These are phyloP conservation scores for Verticillium nonalfalfae DNA, from an alignment of 2,329 filamentous ascomycete genomes.

Conservation along the genomic window DNA sequence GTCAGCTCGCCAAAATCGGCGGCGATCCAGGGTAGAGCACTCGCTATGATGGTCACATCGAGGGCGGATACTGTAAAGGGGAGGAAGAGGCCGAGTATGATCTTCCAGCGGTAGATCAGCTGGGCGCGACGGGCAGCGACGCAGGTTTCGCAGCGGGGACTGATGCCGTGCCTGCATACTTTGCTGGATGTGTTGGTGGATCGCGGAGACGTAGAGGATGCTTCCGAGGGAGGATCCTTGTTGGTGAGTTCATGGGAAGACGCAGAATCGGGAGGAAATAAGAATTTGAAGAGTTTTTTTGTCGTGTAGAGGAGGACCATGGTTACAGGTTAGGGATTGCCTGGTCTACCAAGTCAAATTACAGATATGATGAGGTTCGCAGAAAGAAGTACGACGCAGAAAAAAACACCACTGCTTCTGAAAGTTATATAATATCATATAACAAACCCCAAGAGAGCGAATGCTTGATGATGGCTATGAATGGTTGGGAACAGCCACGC, in stretches of 20 bases:
- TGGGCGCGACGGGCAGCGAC: conserved; percentile 24
- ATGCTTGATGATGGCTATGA: not conserved
- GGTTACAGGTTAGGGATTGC: not conserved
- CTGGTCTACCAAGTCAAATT: not conserved
- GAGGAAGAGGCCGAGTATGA: conserved; percentile 51
- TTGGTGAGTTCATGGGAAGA: not conserved
- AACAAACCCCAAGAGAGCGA: not conserved
- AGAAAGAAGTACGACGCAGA: not conserved
- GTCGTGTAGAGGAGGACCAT: conserved; percentile 9
- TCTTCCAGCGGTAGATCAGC: conserved; percentile 45
- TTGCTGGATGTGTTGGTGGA: not conserved
- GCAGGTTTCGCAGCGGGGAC: conserved; percentile 19
- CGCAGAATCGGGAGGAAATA: not conserved
- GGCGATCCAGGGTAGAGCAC: conserved; percentile 47
- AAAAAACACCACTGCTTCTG: not conserved
- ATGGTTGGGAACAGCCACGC: not conserved
- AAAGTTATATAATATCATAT: not conserved
- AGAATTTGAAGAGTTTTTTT: conserved; percentile 3
- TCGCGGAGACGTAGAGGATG: not conserved
- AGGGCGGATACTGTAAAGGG: conserved; percentile 58
- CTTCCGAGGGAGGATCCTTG: not conserved
- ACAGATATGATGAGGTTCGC: not conserved
- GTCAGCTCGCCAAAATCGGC: conserved; percentile 53
- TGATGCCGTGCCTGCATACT: conserved; percentile 2
- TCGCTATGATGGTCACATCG: conserved; percentile 52